These are phyloP conservation scores for Tagetes patula DNA, from an alignment of 129 eudicot genomes.

Conservation along the genomic window DNA sequence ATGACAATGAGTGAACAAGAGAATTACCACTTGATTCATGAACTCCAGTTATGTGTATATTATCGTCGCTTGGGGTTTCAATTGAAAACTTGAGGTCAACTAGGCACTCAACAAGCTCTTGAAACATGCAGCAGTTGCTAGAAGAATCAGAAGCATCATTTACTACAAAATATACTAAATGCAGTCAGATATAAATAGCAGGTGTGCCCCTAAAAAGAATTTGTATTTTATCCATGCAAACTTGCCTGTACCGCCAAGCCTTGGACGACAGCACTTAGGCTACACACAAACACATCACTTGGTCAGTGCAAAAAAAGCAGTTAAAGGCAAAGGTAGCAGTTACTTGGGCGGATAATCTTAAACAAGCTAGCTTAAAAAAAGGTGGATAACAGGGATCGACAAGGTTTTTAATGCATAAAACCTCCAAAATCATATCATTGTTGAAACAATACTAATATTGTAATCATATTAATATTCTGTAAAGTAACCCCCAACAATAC, in stretches of 20 bases:
- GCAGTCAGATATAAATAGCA: conserved; percentile 4
- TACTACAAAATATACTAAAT: conserved; percentile 24
- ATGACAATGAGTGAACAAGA: not conserved
- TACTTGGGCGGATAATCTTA: not conserved
- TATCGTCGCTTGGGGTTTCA: conserved; percentile 44
- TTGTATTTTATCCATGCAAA: not conserved
- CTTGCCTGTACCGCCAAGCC: conserved; percentile 54
- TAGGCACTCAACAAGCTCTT: conserved; percentile 68
- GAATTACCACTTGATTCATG: conserved; percentile 86
- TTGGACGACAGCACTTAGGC: conserved; percentile 72
- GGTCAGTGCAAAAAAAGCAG: conserved; percentile 20
- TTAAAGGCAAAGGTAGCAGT: conserved; percentile 4
- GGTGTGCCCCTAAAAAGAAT: not conserved
- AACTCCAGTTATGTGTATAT: conserved; percentile 46
- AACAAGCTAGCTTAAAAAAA: not conserved
- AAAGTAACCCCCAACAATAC: not conserved
- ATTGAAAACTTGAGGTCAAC: conserved; percentile 61
- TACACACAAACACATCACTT: conserved; percentile 24
- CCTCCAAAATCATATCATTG: not conserved
- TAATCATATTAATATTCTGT: not conserved
- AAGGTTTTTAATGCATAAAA: conserved; percentile 5
- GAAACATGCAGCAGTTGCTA: conserved; percentile 60
- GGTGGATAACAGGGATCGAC: not conserved
- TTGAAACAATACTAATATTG: not conserved
- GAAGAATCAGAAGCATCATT: conserved; percentile 34